Evolutionary conservation across 306 rosid species (phyloP), one percentile per base, ranked within the genome.

Genomic region (Leucaena leucocephala): DNA sequence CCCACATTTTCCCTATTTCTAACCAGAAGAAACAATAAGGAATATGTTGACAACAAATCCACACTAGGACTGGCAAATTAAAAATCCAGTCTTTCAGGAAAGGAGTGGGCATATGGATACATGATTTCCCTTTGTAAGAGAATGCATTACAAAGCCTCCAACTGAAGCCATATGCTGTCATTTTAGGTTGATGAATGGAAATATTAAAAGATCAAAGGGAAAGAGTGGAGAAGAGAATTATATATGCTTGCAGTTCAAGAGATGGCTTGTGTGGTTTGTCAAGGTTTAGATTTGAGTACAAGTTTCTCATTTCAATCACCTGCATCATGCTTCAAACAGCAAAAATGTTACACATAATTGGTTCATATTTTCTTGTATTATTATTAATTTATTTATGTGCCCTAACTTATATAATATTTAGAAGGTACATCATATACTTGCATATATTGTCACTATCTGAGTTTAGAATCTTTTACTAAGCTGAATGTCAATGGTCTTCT

Each of bases 211-310:
- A 49, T 15, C n/a, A 49, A 14, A 49, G 8, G 19, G 19, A 2
- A 2, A 49, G 62, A 52, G 0, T 52, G 62, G 7, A 55, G 38
- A 59, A 10, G 65, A 62, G 34, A 5, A 21, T 27, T 5, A 17
- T 58, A 75, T 2, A 34, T 58, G 61, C 78, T 59, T 75, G 78
- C 4, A 4, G 17, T 55, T 75, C 78, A 42, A 2, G 19, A n/a
- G 44, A 75, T 42, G 58, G 70, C 50, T 14, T 70, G 66, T 43
- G 33, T 16, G 38, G 43, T 42, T 14, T 21, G 58, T 42, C 58
- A 45, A 33, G 33, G 17, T 48, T 27, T 33, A 13, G 1, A 50
- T 43, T 5, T 42, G 58, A 52, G 39, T 27, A n/a, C 27, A 16
- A 39, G 36, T 2, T 43, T 27, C 8, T 22, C 59, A 59, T 59